Evolutionary conservation across 1,284 basidiomycete genomes (phyloP), one percentile per base, ranked within the genome.

Genomic region (Gomphus bonarii): DNA sequence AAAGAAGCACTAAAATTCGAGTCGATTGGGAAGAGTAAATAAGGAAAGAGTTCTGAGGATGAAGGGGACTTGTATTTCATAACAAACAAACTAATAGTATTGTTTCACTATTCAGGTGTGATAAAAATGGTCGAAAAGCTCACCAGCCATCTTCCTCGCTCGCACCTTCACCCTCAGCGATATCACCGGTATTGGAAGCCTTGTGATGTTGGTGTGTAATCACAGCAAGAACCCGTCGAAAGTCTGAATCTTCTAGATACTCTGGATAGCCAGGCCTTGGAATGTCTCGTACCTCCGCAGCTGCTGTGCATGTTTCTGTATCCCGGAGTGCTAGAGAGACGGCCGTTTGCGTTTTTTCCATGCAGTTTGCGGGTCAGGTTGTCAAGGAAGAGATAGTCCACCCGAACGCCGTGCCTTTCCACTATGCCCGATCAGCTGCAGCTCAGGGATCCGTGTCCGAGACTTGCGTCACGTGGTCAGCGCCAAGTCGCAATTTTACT

Each of bases 91-190:
- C 56, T 58, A 43, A 9, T n/a, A 33, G 11, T 16, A 12, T 20
- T 35, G 12, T 18, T 40, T 14, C 30, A 36, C n/a, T 20, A 8
- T 35, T 14, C 42, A 14, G 10, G 38, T 16, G 25, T 3, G 14
- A 40, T 16, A 3, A 16, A 2, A 8, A 4, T 22, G n/a, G 16
- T 9, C 33, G 31, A n/a, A 30, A 46, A 12, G 22, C 54, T 47
- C 43, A 58, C 56, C 56, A 58, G 38, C 56, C 56, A 43, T 58
- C 50, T 53, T 52, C 49, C 11, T 49, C 20, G 31, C 35, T 4
- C 22, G 18, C 18, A 40, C 35, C 30, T n/a, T 28, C 33, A 28
- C 35, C n/a, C 50, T 43, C 42, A 3, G 9, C 1, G 8, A 20
- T n/a, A n/a, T 56, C 54, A 12, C 35, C 54, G 4, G 14, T 16